These are phyloP conservation scores for Pseudogymnoascus sp. DNA, from an alignment of 2,329 filamentous ascomycete species.

Conservation along the genomic window DNA sequence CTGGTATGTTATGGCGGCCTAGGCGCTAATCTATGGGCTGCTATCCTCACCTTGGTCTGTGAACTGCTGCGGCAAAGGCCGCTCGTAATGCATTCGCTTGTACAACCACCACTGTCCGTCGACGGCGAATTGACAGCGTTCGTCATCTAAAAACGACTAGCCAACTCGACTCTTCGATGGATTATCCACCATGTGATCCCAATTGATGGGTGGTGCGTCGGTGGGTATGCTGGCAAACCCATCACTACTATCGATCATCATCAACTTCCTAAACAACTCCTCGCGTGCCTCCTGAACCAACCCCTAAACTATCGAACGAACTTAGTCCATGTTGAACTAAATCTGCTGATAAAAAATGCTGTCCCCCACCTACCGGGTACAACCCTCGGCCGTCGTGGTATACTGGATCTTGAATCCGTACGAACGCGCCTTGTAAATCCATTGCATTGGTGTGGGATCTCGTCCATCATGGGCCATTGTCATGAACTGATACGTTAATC, in stretches of 20 bases:
- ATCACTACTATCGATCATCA: constrained; percentile 6
- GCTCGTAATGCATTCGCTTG: too few relatives aligned
- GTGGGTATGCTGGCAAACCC: background rate
- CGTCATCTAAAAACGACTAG: constrained; percentile 3
- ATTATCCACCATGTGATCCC: constrained; percentile 7
- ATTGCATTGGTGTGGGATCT: too few relatives aligned
- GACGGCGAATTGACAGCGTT: background rate
- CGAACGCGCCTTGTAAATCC: constrained; percentile 4
- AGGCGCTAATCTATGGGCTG: background rate
- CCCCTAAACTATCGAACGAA: constrained; percentile 6
- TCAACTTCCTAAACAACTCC: constrained; percentile 12
- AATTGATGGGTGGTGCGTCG: constrained; percentile 8
- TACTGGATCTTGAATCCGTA: constrained; percentile 15
- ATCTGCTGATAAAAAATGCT: background rate
- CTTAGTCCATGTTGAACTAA: constrained; percentile 7
- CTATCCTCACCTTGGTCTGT: too few relatives aligned
- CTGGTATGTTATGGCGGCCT: background rate
- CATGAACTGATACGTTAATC: too few relatives aligned
- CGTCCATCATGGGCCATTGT: too few relatives aligned
- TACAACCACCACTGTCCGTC: background rate
- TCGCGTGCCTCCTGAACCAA: constrained; percentile 9
- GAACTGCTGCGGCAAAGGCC: too few relatives aligned
- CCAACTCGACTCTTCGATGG: background rate
- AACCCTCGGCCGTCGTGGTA: constrained; percentile 9
- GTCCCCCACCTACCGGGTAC: constrained; percentile 10